Evolutionary conservation across 768 basidiomycete species (phyloP), one percentile per base, ranked within the genome.

Genomic region (Lactarius evosmus): DNA sequence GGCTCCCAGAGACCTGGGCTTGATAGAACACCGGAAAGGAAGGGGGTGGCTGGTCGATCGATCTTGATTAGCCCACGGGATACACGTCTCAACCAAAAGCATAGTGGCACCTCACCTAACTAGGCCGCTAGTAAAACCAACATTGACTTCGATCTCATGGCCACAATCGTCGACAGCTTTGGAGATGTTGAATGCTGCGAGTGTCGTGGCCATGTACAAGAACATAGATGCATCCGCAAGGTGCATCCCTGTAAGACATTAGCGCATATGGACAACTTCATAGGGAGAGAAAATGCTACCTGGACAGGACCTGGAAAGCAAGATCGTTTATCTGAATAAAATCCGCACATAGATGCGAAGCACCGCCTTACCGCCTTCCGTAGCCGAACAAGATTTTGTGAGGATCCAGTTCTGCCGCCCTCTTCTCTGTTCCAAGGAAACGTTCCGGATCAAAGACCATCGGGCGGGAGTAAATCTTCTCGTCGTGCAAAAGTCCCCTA

Each of bases 361-460:
- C 19, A 50, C 27, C 32, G 36, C 74, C 80, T 65, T 63, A 80
- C 81, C 88, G 81, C 74, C 88, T 77, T 54, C 88, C 88, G 70
- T 88, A 90, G 7, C 88, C 88, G 74, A 88, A 90, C 69, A 83
- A 85, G 53, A 85, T 71, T 54, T 78, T 78, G 60, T 82, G 83
- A 63, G 86, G 72, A 27, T 69, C 62, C 32, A 69, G 63, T 61
- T 69, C 62, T 38, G 69, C 54, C 57, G 56, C 9, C 62, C 58
- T 7, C 60, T 69, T 63, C 25, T 34, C n/a, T n/a, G 66, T 61
- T 30, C 70, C 69, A 38, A 73, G 55, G 59, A 68, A 70, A 32
- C 66, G 62, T 38, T 67, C 63, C 32, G 69, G 69, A 17, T 67
- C 64, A 53, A 68, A 66, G 9, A 36, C 46, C 38, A 60, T 66